These are phyloP conservation scores for Aspergillus clavatus DNA, from an alignment of 2,329 filamentous ascomycete genomes.

Conservation along the genomic window DNA sequence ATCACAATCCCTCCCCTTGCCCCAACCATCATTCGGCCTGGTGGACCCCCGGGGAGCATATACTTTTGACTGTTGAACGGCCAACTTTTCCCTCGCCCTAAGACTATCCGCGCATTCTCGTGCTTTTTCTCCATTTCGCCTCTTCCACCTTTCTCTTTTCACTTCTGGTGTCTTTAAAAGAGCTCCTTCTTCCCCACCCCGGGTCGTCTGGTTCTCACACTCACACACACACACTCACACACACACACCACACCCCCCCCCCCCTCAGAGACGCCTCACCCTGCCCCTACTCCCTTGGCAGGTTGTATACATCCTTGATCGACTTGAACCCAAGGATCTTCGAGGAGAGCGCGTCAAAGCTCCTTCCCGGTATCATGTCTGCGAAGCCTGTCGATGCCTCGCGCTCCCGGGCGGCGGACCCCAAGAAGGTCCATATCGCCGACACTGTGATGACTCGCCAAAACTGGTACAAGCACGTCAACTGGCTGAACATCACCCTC, in stretches of 20 bases:
- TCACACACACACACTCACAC: background rate
- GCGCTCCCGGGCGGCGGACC: conserved; percentile 31
- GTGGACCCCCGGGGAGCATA: conserved; percentile 15
- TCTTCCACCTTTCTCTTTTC: conserved; percentile 2
- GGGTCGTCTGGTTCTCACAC: conserved; percentile 1
- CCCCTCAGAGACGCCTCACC: too few species aligned
- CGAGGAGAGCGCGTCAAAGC: background rate
- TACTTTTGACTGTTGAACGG: too few species aligned
- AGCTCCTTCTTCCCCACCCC: conserved; percentile 4
- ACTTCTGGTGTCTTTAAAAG: background rate
- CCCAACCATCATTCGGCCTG: conserved; percentile 18
- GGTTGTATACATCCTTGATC: conserved; percentile 1
- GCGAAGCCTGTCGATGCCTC: conserved; percentile 30
- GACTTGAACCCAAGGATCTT: conserved; percentile 1
- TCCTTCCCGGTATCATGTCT: conserved; percentile 34
- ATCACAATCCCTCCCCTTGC: conserved; percentile 2
- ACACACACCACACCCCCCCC: too few species aligned
- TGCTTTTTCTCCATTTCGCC: conserved; percentile 8
- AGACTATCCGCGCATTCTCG: background rate
- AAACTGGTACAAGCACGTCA: conserved; percentile 90
- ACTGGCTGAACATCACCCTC: conserved; percentile 84
- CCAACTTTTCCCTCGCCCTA: conserved; percentile 6
- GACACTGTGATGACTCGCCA: conserved; percentile 72
- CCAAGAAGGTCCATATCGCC: conserved; percentile 79
- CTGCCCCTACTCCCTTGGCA: too few species aligned